These are phyloP conservation scores for Xerocomellus intermedius DNA, from an alignment of 768 basidiomycete species.

Conservation along the genomic window DNA sequence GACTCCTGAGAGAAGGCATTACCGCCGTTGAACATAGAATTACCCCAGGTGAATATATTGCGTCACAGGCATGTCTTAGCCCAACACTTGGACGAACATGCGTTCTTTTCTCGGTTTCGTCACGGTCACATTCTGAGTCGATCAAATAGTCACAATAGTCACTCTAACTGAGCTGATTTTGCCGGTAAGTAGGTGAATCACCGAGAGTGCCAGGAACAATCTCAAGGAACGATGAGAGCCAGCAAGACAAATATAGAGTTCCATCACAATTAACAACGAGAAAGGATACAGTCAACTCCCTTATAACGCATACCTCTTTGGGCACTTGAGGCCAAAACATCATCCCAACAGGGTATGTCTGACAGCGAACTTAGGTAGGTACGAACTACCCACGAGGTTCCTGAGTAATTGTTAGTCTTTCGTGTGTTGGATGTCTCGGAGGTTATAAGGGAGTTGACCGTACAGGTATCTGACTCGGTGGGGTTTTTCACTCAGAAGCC, in stretches of 20 bases:
- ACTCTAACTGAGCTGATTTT: not conserved
- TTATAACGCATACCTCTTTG: too few relatives aligned
- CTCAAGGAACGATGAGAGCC: constrained; percentile 22
- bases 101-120: not conserved
- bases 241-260: constrained; percentile 29
- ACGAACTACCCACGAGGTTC: too few relatives aligned
- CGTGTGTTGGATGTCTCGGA: too few relatives aligned
- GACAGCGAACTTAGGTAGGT: too few relatives aligned
- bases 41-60: constrained; percentile 25
- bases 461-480: constrained; percentile 11
- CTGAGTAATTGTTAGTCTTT: too few relatives aligned
- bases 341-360: too few relatives aligned
- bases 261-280: constrained; percentile 33
- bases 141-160: constrained; percentile 1
- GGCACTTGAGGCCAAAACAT: too few relatives aligned
- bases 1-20: constrained; percentile 9
- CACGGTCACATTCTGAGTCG: constrained; percentile 1
- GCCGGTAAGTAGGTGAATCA: not conserved
- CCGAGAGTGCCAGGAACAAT: constrained; percentile 21
- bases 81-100: constrained; percentile 9
- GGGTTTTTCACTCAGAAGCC: constrained; percentile 5
- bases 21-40: constrained; percentile 15
- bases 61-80: constrained; percentile 19
- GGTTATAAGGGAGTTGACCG: too few relatives aligned
- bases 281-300: constrained; percentile 20